Evolutionary conservation across 805 yeast species (phyloP), one percentile per base, ranked within the genome.

Genomic region (Candida nemodendra): DNA sequence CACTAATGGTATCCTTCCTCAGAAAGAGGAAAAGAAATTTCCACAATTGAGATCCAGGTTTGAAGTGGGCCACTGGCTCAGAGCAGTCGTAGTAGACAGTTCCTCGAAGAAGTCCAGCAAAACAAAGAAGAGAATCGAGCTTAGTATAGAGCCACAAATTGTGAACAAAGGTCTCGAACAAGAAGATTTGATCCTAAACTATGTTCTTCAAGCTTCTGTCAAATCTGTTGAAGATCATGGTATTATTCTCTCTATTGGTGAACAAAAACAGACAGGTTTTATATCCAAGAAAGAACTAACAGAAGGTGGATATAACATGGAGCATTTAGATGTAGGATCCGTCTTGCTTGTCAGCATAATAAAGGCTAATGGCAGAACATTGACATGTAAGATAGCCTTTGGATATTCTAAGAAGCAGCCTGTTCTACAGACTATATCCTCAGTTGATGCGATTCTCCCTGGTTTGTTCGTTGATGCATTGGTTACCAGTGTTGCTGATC

Each of bases 171-270:
- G 65, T 11, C 64, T 89, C 40, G 72, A 67, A 7, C 74, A 68
- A 4, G 89, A 81, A 30, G 97, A 89, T 57, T 62, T 85, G 33
- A 62, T 68, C 5, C 52, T 69, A 18, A 88, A 87, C 30, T 69
- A 76, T 41, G 56, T 83, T 4, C 56, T 93, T 2, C 99, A 93
- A 63, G 90, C 80, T 17, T 70, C 86, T 2, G 79, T 93, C 16
- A 73, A 71, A 44, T 82, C 95, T 32, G 64, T 86, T 17, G 98
- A 93, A 70, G 99, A 93, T 59, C 96, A 88, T 59, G 99, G 99
- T 64, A 74, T 79, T 17, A 76, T 86, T 39, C 64, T 91, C 29
- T 83, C 81, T 50, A 60, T 84, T 27, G 97, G 97, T 23, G 57
- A 72, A 34, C 47, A 49, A 12, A 74, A 71, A 5, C 40, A 73